Evolutionary conservation across 177 flowering plant species (phyloP), one percentile per base, ranked within the genome.

Genomic region (Telopea speciosissima): DNA sequence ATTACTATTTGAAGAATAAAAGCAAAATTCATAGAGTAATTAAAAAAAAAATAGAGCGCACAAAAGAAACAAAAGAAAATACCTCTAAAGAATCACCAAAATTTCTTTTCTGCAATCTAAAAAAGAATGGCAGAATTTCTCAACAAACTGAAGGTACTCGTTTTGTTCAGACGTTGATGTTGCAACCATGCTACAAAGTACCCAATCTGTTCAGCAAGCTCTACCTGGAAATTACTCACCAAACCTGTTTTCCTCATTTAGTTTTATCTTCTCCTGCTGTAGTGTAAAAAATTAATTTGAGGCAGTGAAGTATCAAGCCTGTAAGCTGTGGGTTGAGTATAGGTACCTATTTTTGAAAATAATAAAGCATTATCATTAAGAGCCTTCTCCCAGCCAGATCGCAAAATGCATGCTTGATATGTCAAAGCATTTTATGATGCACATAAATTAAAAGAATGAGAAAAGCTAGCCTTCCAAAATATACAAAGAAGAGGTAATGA

Each of bases 351-450:
- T 86, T 91, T 96, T 8, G 68, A 76, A 76, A 76, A 83, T 71
- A 96, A 74, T 3, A 83, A 82, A 61, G 90, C 88, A 86, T 91
- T 93, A 76, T 93, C 96, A 69, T 85, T 80, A 21, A 84, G 81
- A 74, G 96, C 85, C 73, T 90, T 93, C 81, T 95, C 99, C 82
- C 93, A 76, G 65, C 91, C 91, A 63, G 97, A 80, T 28, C 85
- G 87, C 68, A 96, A 75, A 24, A 79, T 82, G 75, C 93, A 90
- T 22, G 97, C 98, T 82, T 91, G 94, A 54, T 89, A 86, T 70
- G 94, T 82, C 81, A 96, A 75, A 21, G 90, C 97, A 81, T 88
- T 87, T 83, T 96, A 98, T 96, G 85, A 73, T 74, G 56, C 71
- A 75, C 66, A 76, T 17, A 68, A 36, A 63, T 65, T 16, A 77